phyloP scores from a whole-genome alignment of 2,329 filamentous ascomycete genomes.

The Curvularia hawaiiensis region DNA sequence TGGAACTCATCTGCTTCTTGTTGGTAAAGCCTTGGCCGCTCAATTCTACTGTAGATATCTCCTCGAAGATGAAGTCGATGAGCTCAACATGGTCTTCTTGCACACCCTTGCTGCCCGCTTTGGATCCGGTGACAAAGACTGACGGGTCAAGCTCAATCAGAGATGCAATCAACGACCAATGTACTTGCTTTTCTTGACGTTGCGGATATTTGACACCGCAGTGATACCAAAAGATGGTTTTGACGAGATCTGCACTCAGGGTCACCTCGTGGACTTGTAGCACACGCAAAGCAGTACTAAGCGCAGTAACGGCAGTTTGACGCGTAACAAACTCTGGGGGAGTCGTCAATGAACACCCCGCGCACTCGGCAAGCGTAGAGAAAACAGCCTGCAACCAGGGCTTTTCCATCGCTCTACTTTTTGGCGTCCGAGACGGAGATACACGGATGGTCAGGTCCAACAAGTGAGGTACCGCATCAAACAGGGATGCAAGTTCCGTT shows the following conservation, averaged over 20 bases:
- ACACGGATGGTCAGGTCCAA: constrained; percentile 51
- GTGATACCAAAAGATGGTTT: constrained; percentile 44
- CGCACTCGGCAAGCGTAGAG: constrained; percentile 43
- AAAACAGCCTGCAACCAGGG: constrained; percentile 54
- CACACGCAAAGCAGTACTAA: constrained; percentile 33
- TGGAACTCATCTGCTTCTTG: neutral
- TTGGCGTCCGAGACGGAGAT: constrained; percentile 48
- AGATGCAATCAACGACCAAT: constrained; percentile 42
- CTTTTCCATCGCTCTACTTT: constrained; percentile 47
- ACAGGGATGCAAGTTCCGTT: constrained; percentile 27
- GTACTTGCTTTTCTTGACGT: constrained; percentile 22
- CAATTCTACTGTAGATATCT: constrained; percentile 31
- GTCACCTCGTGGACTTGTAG: constrained; percentile 32
- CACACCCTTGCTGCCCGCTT: constrained; percentile 12
- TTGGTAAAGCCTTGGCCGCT: constrained; percentile 17
- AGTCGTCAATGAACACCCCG: constrained; percentile 34
- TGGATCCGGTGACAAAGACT: constrained; percentile 38
- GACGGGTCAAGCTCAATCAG: constrained; percentile 41
- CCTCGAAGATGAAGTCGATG: constrained; percentile 35
- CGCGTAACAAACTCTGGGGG: constrained; percentile 29
- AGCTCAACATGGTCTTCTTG: constrained; percentile 33
- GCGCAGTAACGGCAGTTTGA: constrained; percentile 26
- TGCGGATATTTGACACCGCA: constrained; percentile 39
- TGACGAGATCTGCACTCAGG: constrained; percentile 35
- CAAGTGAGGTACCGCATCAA: constrained; percentile 39